Evolutionary conservation across 2,329 filamentous ascomycete genomes (phyloP), one percentile per base, ranked within the genome.

Genomic region (Colletotrichum gigasporum): DNA sequence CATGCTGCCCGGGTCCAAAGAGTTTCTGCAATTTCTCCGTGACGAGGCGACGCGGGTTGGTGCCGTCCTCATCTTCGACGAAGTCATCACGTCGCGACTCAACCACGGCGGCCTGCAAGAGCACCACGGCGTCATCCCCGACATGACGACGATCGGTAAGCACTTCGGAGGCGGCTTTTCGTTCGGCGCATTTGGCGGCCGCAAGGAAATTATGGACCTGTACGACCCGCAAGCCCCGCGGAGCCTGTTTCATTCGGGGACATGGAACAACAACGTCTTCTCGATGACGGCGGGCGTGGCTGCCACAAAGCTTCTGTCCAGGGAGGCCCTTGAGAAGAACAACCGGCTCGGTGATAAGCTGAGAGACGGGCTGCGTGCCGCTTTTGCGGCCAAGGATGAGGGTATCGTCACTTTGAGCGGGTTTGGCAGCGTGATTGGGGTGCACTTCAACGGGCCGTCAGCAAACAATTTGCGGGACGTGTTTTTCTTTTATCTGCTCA

Each of bases 31-130:
- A 3, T 59, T 66, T 18, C 58, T 67, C 32, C 37, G 63, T 10
- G 50, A 63, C 16, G 66, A 66, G 20, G 58, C 66, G 1, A 66
- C 53, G 3, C 58, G 66, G 5, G 18, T 63, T 34, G 84, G 83
- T 2, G 85, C 85, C 0, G 62, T 92, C 1, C 83, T 93, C 67
- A 87, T 93, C 34, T 77, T 91, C 12, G 90, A 93, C 71, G 90
- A 93, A 74, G 90, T 92, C 5, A 90, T 91, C 84, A 91, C 89
- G 0, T 89, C 86, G 3, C 81, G 90, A 2, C 75, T 91, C 26
- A 75, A 79, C 16, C 77, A 78, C 2, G 76, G 80, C 6, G 88
- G 90, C 0, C 72, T 88, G 3, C 79, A 82, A 5, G 70, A 73
- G 2, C 64, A 75, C 20, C 63, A 78, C 24, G 78, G 75, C 2